A percentile compares a stretch with the other conserved stretches of the same genome.
Conservation (phyloP, 2,329 filamentous ascomycete species). For the Venturia oleaginea region DNA sequence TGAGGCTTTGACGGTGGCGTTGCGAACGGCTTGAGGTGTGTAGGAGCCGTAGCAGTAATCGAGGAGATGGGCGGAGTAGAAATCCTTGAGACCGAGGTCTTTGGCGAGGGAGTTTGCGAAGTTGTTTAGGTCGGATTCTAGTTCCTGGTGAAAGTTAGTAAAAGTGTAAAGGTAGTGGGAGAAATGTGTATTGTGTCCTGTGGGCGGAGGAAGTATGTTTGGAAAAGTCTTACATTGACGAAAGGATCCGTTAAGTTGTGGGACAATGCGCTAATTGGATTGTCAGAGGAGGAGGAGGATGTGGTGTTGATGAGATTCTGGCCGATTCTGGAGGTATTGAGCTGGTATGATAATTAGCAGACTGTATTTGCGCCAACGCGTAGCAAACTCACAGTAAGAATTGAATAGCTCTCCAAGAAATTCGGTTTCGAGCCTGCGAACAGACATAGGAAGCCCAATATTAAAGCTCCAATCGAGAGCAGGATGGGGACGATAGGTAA, state of each 20-base stretch:
- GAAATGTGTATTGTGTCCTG: conserved; percentile 6
- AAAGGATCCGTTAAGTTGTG: conserved; percentile 31
- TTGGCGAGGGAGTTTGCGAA: conserved; percentile 34
- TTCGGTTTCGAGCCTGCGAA: conserved; percentile 50
- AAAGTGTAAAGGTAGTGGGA: neutral
- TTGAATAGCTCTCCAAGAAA: conserved; percentile 48
- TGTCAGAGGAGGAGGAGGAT: neutral
- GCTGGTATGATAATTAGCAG: conserved; percentile 24
- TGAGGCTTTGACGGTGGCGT: conserved; percentile 31
- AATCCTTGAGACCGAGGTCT: conserved; percentile 47
- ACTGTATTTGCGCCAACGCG: neutral
- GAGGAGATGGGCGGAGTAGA: conserved; percentile 52
- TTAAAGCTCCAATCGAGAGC: conserved; percentile 44
- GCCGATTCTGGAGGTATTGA: conserved; percentile 50
- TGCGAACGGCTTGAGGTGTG: conserved; percentile 32
- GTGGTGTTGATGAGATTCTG: conserved; percentile 29
- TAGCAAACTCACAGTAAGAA: conserved; percentile 42
- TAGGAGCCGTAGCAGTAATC: conserved; percentile 48
- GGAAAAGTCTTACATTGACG: conserved; percentile 19
- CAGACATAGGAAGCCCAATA: conserved; percentile 51
- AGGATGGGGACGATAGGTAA: conserved; percentile 41
- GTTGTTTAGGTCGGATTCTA: conserved; percentile 26
- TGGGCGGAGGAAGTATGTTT: neutral
- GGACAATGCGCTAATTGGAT: conserved; percentile 24
- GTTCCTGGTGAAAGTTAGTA: neutral